A percentile compares a stretch with the other conserved stretches of the same genome.
These are phyloP conservation scores for Chloris gayana DNA, from an alignment of 176 grass and related monocot genomes.

Conservation along the genomic window DNA sequence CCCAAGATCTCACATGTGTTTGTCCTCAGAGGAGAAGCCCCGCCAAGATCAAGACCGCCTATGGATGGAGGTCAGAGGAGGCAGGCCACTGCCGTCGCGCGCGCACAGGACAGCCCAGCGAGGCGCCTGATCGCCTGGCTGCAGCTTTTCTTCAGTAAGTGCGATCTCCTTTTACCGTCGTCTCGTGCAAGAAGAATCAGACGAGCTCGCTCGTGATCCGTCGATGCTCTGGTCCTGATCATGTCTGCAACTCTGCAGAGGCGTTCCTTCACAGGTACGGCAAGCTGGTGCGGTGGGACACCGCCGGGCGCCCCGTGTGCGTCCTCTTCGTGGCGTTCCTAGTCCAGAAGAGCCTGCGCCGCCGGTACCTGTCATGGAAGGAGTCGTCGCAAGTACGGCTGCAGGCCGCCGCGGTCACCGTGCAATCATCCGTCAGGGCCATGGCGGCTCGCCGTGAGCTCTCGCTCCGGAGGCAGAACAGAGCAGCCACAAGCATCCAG, in stretches of 20 bases:
- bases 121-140: conserved; percentile 51
- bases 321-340: conserved; percentile 32
- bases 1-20: conserved; percentile 12
- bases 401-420: conserved; percentile 31
- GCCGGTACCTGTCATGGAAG: conserved; percentile 40
- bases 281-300: conserved; percentile 43
- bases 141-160: conserved; percentile 50
- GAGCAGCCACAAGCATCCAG: conserved; percentile 62
- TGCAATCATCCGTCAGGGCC: conserved; percentile 48
- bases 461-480: conserved; percentile 26
- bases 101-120: conserved; percentile 27
- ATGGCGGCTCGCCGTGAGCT: conserved; percentile 54
- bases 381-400: conserved; percentile 38
- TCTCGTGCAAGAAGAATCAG: neutral
- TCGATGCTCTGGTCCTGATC: conserved; percentile 9
- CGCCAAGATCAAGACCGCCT: conserved; percentile 16
- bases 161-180: neutral
- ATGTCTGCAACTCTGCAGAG: conserved; percentile 24
- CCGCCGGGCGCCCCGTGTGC: conserved; percentile 37
- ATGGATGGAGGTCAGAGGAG: conserved; percentile 52
- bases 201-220: conserved; percentile 16
- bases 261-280: conserved; percentile 40
- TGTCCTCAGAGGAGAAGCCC: neutral
- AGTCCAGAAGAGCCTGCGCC: conserved; percentile 40
- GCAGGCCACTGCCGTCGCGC: conserved; percentile 14